Evolutionary conservation across 805 yeast species (phyloP).

Genomic region (Candida corydali): DNA sequence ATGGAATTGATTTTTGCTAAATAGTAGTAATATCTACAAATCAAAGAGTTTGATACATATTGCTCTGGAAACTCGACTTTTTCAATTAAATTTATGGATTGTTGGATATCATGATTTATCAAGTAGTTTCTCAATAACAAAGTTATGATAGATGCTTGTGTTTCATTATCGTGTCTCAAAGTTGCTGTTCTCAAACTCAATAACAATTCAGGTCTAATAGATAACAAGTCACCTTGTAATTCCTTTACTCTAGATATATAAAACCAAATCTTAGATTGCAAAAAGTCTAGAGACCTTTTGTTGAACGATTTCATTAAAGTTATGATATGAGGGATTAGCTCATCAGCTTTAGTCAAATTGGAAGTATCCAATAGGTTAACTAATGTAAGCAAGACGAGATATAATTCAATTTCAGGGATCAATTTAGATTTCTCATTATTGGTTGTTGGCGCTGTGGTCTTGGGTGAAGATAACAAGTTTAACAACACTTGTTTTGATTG

Average conservation of each 20-base stretch:
- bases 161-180: slow-evolving; percentile 87
- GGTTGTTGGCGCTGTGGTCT: slow-evolving; percentile 10
- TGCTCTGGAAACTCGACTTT: slow-evolving; percentile 84
- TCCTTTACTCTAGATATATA: slow-evolving; percentile 80
- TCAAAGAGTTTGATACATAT: slow-evolving; percentile 74
- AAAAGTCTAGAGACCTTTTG: slow-evolving; percentile 78
- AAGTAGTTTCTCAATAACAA: slow-evolving; percentile 78
- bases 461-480: slow-evolving; percentile 22
- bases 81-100: slow-evolving; percentile 84
- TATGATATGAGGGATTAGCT: slow-evolving; percentile 51
- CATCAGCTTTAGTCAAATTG: slow-evolving; percentile 44
- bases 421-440: slow-evolving; percentile 16
- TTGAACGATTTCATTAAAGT: slow-evolving; percentile 60
- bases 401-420: slow-evolving; percentile 77
- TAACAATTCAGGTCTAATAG: slow-evolving; percentile 69
- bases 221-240: slow-evolving; percentile 44
- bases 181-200: slow-evolving; percentile 81
- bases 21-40: slow-evolving; percentile 88
- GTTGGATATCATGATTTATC: slow-evolving; percentile 72
- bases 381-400: slow-evolving; percentile 74
- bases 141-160: slow-evolving; percentile 85
- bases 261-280: slow-evolving; percentile 91
- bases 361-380: slow-evolving; percentile 66
- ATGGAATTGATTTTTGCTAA: slow-evolving; percentile 87
- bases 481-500: slow-evolving; percentile 39